phyloP scores from a whole-genome alignment of 202 grass and related monocot species.

The Panicum hallii region DNA sequence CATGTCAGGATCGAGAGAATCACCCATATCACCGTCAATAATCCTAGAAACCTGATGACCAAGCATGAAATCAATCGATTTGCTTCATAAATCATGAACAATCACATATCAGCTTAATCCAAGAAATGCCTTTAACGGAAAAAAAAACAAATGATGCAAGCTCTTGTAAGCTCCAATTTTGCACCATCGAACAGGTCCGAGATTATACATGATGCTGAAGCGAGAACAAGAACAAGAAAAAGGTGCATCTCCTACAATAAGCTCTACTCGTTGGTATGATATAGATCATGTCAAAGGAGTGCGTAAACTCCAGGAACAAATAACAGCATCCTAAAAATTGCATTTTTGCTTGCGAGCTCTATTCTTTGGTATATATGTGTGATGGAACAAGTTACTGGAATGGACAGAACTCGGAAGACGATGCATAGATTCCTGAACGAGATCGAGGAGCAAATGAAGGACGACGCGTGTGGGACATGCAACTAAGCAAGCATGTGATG shows the following conservation, averaged over 20 bases:
- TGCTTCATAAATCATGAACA: slow-evolving; percentile 28
- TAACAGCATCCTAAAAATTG: not conserved
- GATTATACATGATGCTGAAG: not conserved
- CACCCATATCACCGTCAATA: slow-evolving; percentile 37
- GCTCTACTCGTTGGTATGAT: not conserved
- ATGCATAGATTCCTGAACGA: not conserved
- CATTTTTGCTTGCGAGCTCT: not conserved
- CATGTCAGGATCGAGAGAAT: slow-evolving; percentile 33
- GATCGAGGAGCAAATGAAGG: not conserved
- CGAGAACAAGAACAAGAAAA: not conserved
- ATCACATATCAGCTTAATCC: not conserved
- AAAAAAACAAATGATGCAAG: not conserved
- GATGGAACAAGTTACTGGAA: not conserved
- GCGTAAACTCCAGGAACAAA: not conserved
- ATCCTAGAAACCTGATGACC: slow-evolving; percentile 56
- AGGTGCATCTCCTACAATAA: not conserved
- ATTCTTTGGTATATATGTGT: not conserved
- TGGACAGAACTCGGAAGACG: not conserved
- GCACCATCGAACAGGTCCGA: not conserved
- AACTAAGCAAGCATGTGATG: slow-evolving; percentile 34
- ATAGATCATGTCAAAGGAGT: not conserved
- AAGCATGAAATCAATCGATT: not conserved
- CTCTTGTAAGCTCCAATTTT: not conserved
- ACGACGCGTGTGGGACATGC: slow-evolving; percentile 29
- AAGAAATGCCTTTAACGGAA: not conserved